Evolutionary conservation across 108 stramenopile genomes (phyloP), one percentile per base, ranked within the genome.

Genomic region (Stephanodiscus triporus): DNA sequence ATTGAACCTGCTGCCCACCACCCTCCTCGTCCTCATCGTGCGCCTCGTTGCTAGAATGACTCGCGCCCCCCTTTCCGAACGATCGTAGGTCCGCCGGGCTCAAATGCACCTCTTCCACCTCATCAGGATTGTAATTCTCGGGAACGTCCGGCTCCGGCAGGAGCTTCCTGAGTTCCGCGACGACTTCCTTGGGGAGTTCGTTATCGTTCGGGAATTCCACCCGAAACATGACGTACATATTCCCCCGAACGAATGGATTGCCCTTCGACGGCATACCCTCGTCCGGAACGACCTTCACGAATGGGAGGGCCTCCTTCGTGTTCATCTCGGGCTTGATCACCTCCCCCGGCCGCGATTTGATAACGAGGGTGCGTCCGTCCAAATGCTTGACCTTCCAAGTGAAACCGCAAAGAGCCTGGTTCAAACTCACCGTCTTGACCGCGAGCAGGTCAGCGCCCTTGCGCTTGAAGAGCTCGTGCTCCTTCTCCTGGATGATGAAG

Each of bases 181-280:
- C 73, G 1, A 86, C 81, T n/a, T 89, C 45, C n/a, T 79, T 66
- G 17, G 89, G 73, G 23, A 88, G 76, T 9, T 80, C 65, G 17
- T 68, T 80, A 61, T 74, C 71, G 22, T 89, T 72, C 11, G 95
- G 98, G 84, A 97, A 99, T 69, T 76, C 68, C 56, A 96, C 95
- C 55, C 90, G 93, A 72, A 99, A 99, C 63, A 90, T 68, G 29
- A 99, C 82, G 61, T 97, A 91, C 40, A 99, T 66, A 61, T 97
- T 94, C 2, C 99, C 99, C 62, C 88, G 84, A 53, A 90, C 86
- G 58, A 95, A 97, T 14, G 97, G 98, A 40, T 91, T 94, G 27
- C 97, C 98, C 63, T 81, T 81, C 29, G 89, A 80, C 3, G 99
- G 98, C 99, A 99, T 99, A 54, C 99, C 99, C 67, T 98, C 99